Conservation (phyloP, 305 asterid genomes). For the Rubia tinctorum region DNA sequence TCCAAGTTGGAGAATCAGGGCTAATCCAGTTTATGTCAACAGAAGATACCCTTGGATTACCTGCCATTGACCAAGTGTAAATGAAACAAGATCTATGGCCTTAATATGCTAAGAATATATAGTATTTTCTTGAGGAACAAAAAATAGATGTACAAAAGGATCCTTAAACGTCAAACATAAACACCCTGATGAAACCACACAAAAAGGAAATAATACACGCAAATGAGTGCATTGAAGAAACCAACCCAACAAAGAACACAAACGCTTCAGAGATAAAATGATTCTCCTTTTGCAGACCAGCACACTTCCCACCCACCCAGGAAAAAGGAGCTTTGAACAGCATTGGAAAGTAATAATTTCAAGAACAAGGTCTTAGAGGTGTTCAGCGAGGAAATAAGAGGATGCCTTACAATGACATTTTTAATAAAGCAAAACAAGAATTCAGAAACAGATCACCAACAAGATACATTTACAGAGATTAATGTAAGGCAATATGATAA, state of each 20-base stretch:
- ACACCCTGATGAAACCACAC: background rate
- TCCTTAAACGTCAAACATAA: background rate
- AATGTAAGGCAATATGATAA: slow-evolving; percentile 6
- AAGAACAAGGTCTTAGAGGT: background rate
- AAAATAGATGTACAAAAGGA: background rate
- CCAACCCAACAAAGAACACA: background rate
- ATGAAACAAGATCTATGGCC: background rate
- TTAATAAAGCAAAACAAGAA: background rate
- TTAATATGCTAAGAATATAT: background rate
- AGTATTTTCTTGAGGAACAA: background rate
- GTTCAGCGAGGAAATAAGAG: background rate
- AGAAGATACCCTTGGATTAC: slow-evolving; percentile 83
- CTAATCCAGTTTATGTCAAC: slow-evolving; percentile 68
- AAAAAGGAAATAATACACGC: background rate
- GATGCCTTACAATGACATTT: background rate
- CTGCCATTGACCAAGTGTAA: slow-evolving; percentile 36
- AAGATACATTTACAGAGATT: background rate
- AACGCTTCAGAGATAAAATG: background rate
- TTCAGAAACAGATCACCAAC: background rate
- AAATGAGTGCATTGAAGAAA: background rate
- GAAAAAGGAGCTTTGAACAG: background rate
- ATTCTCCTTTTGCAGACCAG: background rate
- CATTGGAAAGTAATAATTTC: background rate
- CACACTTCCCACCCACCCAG: background rate
- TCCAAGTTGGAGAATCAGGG: slow-evolving; percentile 78